Evolutionary conservation across 2,329 filamentous ascomycete species (phyloP), one percentile per base, ranked within the genome.

Genomic region (Hymenoscyphus salicellus): DNA sequence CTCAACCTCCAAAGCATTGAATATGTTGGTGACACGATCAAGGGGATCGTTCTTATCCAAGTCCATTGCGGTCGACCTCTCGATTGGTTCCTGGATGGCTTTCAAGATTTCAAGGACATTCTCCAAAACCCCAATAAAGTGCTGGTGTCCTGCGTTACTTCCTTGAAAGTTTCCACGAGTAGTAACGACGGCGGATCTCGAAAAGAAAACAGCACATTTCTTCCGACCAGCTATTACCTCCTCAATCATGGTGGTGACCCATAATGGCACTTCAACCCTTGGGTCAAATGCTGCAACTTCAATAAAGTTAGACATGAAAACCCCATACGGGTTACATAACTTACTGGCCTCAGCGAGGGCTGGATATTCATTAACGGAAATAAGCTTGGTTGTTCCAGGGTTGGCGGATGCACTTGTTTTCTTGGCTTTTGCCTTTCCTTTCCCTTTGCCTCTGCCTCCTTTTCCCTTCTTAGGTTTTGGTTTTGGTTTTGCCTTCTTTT

Each of bases 31-130:
- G 23, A 46, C 1, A 17, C 33, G 57, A 17, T 59, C 33, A 41
- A 59, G 57, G 8, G 57, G 57, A 11, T 62, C 32, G 75, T 79
- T 62, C 80, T 84, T 68, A 75, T 84, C 32, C 78, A 81, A n/a
- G 78, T 79, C 2, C n/a, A 8, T 46, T 11, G 5, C 6, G 4
- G 5, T 5, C n/a, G n/a, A 23, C 41, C 4, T 49, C 3, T 11
- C n/a, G 1, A 3, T 11, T 14, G 43, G 43, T 14, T 11, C 43
- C n/a, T 49, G 43, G 7, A 23, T 49, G 8, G 1, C 11, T 49
- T 49, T 49, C 43, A 49, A 26, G 10, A 49, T 49, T 49, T 20
- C 43, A 0, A 49, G 43, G 10, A 26, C 20, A 1, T 49, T 11
- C 11, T 49, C 43, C n/a, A 49, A 14, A 4, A 49, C 20, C 3